Percentiles rank a stretch among this genome's conserved stretches.
These are phyloP conservation scores for Solanum bukasovii DNA, from an alignment of 257 asterid species.

Conservation along the genomic window DNA sequence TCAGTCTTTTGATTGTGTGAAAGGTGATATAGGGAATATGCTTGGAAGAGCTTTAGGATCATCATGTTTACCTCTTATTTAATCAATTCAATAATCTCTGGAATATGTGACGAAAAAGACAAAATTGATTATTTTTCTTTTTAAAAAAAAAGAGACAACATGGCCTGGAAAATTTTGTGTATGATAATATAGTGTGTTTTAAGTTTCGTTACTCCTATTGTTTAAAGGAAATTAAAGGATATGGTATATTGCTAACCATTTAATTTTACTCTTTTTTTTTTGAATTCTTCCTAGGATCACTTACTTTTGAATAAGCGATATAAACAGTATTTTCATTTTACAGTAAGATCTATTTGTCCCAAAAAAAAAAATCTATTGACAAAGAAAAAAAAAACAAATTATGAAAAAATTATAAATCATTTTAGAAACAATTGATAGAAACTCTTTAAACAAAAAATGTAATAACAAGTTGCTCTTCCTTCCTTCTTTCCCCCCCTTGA, in stretches of 20 bases:
- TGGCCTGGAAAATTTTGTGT: background rate
- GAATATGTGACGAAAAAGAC: background rate
- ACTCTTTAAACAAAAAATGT: too few relatives aligned
- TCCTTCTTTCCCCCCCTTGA: too few relatives aligned
- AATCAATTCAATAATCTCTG: background rate
- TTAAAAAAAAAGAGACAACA: background rate
- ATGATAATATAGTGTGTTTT: background rate
- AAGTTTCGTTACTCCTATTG: background rate
- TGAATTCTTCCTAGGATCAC: too few relatives aligned
- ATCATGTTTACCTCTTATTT: background rate
- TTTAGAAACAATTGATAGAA: too few relatives aligned
- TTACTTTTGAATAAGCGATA: too few relatives aligned
- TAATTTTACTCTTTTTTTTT: background rate
- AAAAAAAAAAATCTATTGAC: too few relatives aligned
- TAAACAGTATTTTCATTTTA: too few relatives aligned
- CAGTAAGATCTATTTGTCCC: too few relatives aligned
- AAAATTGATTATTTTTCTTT: background rate
- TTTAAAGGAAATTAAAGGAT: constrained; percentile 6
- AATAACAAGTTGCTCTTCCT: too few relatives aligned
- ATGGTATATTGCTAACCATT: background rate
- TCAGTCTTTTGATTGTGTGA: background rate
- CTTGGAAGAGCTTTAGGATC: background rate
- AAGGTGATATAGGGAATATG: background rate
- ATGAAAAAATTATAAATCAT: too few relatives aligned
- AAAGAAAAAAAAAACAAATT: too few relatives aligned